Evolutionary conservation across 331 rosid genomes (phyloP), one percentile per base, ranked within the genome.

Genomic region (Dryas integrifolia): DNA sequence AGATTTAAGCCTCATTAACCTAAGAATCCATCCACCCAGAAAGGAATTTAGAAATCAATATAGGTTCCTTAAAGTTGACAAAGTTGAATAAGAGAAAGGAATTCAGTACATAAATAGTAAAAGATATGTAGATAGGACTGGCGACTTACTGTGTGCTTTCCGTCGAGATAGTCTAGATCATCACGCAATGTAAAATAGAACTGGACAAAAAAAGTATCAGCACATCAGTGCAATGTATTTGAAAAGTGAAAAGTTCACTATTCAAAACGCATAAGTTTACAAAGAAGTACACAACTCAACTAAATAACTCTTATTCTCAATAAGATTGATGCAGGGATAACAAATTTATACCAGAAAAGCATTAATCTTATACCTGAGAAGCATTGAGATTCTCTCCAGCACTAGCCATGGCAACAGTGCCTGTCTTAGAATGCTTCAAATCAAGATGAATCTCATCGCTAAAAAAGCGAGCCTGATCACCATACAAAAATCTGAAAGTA

Each of bases 301-400:
- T n/a, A 2, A 9, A 8, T 11, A 40, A 40, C 26, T 24, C n/a
- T 11, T 5, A 46, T 76, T n/a, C 51, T 39, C 46, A 53, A 77
- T 24, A 63, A 18, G 15, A 65, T 5, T 45, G n/a, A 45, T 18
- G 50, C 52, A 18, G 53, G 49, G 15, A 65, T 44, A 65, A 18
- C 67, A 58, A 15, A 5, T 18, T 58, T 58, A 72, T 30, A 21
- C 15, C 35, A 30, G 11, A 11, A 6, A 45, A 15, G 12, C 48
- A 72, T 12, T 58, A 72, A 35, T 70, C 71, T 9, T 24, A 69
- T 81, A 94, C 98, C 96, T 94, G 97, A 70, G 98, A 95, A 74
- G 98, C 98, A 87, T 95, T 95, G 58, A 95, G 88, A 80, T 95
- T 91, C 86, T 91, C 96, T 67, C 97, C 98, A 3, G 90, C 98